Percentiles rank a stretch among this genome's conserved stretches.
phyloP scores from a whole-genome alignment of 176 grass and related monocot species.

The Carex myosuroides region DNA sequence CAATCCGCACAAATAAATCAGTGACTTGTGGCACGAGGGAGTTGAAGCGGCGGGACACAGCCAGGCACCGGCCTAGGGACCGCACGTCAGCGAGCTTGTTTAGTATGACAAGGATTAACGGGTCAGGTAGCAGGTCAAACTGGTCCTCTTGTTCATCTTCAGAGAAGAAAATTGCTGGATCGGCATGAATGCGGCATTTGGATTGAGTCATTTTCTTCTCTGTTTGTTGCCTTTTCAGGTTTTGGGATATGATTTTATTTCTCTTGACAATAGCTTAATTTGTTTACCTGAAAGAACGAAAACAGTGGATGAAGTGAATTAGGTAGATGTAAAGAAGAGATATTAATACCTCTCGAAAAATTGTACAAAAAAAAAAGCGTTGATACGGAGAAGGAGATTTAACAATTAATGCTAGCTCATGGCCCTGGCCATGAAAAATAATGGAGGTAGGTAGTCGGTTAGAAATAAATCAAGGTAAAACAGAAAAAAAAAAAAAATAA shows the following conservation, averaged over 20 bases:
- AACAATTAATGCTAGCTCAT: conserved; percentile 8
- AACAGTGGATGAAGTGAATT: not conserved
- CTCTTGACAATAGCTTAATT: not conserved
- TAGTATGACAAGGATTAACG: conserved; percentile 67
- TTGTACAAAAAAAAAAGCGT: not conserved
- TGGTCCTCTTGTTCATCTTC: conserved; percentile 35
- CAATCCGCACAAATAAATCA: conserved; percentile 71
- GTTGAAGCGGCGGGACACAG: conserved; percentile 59
- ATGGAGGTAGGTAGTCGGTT: conserved; percentile 13
- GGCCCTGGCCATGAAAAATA: conserved; percentile 6
- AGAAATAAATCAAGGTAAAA: not conserved
- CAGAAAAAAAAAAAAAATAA: not conserved
- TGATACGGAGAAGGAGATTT: not conserved
- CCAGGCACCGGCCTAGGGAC: conserved; percentile 66
- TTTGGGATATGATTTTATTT: not conserved
- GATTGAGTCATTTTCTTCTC: conserved; percentile 43
- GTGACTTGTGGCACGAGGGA: conserved; percentile 57
- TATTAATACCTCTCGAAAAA: not conserved
- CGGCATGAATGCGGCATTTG: conserved; percentile 72
- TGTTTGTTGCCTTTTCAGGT: not conserved
- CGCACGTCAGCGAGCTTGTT: conserved; percentile 87
- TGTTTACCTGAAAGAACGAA: not conserved
- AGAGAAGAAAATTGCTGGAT: conserved; percentile 32
- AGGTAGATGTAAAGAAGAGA: not conserved
- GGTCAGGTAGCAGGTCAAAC: conserved; percentile 78